These are phyloP conservation scores for Tetrapisispora pingtungensis DNA, from an alignment of 805 yeast species.

Conservation along the genomic window DNA sequence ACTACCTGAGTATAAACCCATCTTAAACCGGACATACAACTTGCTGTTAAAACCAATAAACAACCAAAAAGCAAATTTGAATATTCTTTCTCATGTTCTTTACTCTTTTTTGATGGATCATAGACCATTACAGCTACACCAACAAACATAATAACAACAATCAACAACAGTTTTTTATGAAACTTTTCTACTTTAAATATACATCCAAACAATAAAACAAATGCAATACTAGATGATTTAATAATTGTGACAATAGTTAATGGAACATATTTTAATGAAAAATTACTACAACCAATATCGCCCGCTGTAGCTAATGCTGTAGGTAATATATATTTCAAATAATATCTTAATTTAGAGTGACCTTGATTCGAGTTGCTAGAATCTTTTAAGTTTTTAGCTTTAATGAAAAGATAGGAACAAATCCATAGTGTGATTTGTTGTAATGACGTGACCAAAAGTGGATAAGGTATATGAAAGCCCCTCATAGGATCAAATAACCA, in stretches of 20 bases:
- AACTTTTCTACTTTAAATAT: constrained; percentile 68
- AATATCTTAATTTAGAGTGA: constrained; percentile 28
- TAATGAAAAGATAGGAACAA: constrained; percentile 38
- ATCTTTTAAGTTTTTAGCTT: constrained; percentile 8
- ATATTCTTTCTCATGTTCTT: constrained; percentile 12
- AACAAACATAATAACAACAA: constrained; percentile 67
- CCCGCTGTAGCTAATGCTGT: constrained; percentile 84
- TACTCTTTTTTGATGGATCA: constrained; percentile 27
- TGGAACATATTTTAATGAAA: constrained; percentile 68
- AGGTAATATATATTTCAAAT: constrained; percentile 54
- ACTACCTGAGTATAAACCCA: constrained; percentile 93
- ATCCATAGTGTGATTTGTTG: constrained; percentile 66
- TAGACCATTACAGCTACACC: constrained; percentile 88
- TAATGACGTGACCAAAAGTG: constrained; percentile 71
- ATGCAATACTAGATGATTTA: constrained; percentile 78
- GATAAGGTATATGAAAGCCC: constrained; percentile 70
- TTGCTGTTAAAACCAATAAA: constrained; percentile 61
- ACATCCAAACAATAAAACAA: constrained; percentile 83
- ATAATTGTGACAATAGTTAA: constrained; percentile 86
- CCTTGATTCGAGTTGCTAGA: background rate
- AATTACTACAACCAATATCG: constrained; percentile 88
- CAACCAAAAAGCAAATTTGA: constrained; percentile 44
- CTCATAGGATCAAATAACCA: constrained; percentile 83
- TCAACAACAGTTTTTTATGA: constrained; percentile 53
- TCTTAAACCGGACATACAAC: constrained; percentile 78